These are phyloP conservation scores for Pichia sp. DNA, from an alignment of 1,139 yeast genomes.

Conservation along the genomic window DNA sequence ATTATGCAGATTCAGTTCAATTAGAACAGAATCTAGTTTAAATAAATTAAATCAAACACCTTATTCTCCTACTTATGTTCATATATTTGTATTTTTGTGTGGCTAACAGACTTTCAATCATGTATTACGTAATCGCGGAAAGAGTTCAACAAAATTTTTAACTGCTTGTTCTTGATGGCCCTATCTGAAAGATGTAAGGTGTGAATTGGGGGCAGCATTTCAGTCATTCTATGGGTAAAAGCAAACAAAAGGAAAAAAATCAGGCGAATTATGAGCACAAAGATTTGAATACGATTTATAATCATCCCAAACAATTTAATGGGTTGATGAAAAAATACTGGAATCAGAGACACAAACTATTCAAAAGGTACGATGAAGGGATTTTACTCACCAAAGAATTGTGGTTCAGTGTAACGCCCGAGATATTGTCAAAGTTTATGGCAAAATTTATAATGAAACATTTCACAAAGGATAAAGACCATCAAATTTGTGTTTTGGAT, in stretches of 20 bases:
- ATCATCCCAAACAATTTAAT: constrained; percentile 6
- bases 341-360: constrained; percentile 49
- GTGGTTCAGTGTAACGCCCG: constrained; percentile 94
- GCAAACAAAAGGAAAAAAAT: background rate
- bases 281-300: constrained; percentile 9
- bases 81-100: background rate
- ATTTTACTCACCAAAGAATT: constrained; percentile 67
- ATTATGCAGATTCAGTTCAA: constrained; percentile 3
- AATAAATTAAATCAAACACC: background rate
- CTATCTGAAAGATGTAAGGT: too few relatives aligned
- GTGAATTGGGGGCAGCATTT: background rate
- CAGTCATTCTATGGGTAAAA: background rate
- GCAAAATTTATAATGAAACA: constrained; percentile 46
- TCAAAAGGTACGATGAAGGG: constrained; percentile 60
- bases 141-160: too few relatives aligned
- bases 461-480: constrained; percentile 33
- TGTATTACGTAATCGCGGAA: background rate
- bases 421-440: constrained; percentile 52
- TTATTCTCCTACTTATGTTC: too few relatives aligned
- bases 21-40: background rate
- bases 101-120: background rate
- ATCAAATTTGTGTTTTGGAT: constrained; percentile 36
- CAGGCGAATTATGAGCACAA: constrained; percentile 2
- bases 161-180: too few relatives aligned
- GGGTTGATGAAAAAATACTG: constrained; percentile 43